phyloP scores from a whole-genome alignment of 2,329 filamentous ascomycete genomes.

The Clarireedia paspali region DNA sequence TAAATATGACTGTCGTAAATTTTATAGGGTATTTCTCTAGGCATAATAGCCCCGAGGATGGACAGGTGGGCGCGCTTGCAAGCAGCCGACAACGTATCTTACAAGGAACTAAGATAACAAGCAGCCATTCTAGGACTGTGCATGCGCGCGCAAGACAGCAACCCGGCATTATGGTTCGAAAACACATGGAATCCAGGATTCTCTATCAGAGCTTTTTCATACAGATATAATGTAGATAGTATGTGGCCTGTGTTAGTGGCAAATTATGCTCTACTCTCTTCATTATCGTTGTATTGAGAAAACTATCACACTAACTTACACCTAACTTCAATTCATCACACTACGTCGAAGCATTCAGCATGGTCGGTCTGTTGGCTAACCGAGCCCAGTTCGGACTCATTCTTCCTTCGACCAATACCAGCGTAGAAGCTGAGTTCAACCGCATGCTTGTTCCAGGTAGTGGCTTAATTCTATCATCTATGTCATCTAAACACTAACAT shows the following conservation, averaged over 20 bases:
- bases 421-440: conserved; percentile 30
- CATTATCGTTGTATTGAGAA: no score
- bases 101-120: neutral
- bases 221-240: neutral
- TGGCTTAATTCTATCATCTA: neutral
- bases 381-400: conserved; percentile 26
- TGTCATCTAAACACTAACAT: neutral
- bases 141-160: neutral
- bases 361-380: neutral
- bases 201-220: neutral
- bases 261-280: neutral
- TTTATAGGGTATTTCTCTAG: neutral
- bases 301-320: no score
- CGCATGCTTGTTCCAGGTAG: conserved; percentile 26
- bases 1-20: no score
- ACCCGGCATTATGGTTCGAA: neutral
- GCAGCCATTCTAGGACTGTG: neutral
- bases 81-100: neutral
- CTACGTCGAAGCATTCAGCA: neutral
- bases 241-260: neutral
- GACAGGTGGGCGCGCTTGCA: neutral
- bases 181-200: neutral
- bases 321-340: neutral
- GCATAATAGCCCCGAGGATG: no score
- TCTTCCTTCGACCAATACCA: conserved; percentile 30